Conservation (phyloP, 2,329 filamentous ascomycete species). For the Phaeosphaeriaceae sp. region DNA sequence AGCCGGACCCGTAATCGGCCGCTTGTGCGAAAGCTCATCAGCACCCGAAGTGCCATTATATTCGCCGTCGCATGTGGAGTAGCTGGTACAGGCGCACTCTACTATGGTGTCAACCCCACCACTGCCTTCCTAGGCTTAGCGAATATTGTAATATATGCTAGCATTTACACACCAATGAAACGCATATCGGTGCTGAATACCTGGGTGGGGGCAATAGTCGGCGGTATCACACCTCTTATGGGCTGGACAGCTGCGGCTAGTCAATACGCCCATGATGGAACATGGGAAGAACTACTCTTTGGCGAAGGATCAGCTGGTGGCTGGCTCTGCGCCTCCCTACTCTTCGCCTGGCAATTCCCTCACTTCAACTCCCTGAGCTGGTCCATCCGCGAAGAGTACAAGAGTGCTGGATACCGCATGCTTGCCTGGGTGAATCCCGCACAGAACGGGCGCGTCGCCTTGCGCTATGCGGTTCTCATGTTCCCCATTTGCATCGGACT, state of each 20-base stretch:
- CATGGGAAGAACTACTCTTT: conserved; percentile 79
- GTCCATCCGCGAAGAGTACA: conserved; percentile 89
- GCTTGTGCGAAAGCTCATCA: conserved; percentile 81
- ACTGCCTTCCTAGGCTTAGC: conserved; percentile 82
- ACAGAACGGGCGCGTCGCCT: conserved; percentile 82
- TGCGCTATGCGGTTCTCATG: conserved; percentile 85
- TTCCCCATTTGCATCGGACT: conserved; percentile 84
- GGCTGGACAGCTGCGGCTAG: conserved; percentile 96
- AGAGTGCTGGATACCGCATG: conserved; percentile 70
- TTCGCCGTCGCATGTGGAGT: conserved; percentile 80
- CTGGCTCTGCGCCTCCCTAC: conserved; percentile 82
- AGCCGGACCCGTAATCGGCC: conserved; percentile 89
- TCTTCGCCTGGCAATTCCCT: conserved; percentile 97
- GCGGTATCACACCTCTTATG: conserved; percentile 94
- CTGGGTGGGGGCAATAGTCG: conserved; percentile 92
- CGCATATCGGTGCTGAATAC: conserved; percentile 86
- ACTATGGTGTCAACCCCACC: conserved; percentile 92
- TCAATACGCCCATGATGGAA: conserved; percentile 70
- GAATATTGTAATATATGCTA: conserved; percentile 90
- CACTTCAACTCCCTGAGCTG: conserved; percentile 97
- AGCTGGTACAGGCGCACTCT: conserved; percentile 74
- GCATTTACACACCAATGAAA: conserved; percentile 91
- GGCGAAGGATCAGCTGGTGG: conserved; percentile 74
- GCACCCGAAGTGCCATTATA: conserved; percentile 70
- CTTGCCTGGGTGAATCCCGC: conserved; percentile 86